Evolutionary conservation across 176 grass and related monocot species (phyloP).

Genomic region (Elymus sibiricus): DNA sequence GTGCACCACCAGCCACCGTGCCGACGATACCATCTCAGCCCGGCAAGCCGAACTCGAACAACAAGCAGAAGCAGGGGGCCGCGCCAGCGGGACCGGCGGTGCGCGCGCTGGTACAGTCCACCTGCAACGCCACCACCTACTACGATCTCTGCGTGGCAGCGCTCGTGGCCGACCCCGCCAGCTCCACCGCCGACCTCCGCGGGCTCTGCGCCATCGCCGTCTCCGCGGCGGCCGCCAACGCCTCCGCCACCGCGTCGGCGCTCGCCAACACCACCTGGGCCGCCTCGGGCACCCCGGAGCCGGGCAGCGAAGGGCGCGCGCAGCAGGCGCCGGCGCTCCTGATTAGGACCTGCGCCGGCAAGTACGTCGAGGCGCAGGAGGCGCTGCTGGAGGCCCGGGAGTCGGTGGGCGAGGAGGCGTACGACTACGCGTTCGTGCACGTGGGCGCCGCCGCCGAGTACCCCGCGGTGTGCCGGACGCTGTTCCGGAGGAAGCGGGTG

Average conservation of each 20-base stretch:
- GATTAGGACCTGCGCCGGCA: conserved; percentile 44
- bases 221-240: conserved; percentile 46
- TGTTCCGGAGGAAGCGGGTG: conserved; percentile 37
- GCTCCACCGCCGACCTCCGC: conserved; percentile 48
- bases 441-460: conserved; percentile 74
- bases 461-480: conserved; percentile 55
- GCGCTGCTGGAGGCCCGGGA: conserved; percentile 44
- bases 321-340: background rate
- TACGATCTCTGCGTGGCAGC: conserved; percentile 74
- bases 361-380: conserved; percentile 51
- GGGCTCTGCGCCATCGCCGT: conserved; percentile 62
- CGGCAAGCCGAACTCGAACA: conserved; percentile 6
- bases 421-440: conserved; percentile 76
- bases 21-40: background rate
- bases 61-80: background rate
- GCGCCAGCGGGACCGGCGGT: background rate
- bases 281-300: background rate
- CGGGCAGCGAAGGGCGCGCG: background rate
- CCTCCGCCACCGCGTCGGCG: conserved; percentile 41
- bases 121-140: conserved; percentile 76
- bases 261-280: conserved; percentile 19
- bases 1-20: background rate
- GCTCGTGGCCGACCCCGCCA: conserved; percentile 47
- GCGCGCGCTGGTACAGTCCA: conserved; percentile 47
- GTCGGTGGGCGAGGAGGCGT: conserved; percentile 41